A percentile compares a stretch with the other conserved stretches of the same genome.
Evolutionary conservation across 2,329 filamentous ascomycete species (phyloP).

Genomic region (Pseudophaeomoniella oleicola): DNA sequence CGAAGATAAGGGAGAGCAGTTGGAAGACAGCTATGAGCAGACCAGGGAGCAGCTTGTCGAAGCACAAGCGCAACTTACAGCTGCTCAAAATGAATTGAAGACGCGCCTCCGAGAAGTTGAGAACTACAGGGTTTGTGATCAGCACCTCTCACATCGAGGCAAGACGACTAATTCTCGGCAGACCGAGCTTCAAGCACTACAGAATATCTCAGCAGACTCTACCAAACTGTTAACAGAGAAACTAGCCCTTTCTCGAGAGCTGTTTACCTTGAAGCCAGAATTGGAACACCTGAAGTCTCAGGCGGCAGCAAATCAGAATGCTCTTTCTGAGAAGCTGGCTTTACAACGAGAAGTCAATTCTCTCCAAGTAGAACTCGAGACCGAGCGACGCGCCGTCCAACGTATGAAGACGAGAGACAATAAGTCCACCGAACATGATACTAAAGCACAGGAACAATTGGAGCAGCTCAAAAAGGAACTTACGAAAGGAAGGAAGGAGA

Average conservation of each 20-base stretch:
- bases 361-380: conserved; percentile 67
- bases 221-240: conserved; percentile 56
- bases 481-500: conserved; percentile 34
- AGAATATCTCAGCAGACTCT: conserved; percentile 52
- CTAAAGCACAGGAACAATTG: conserved; percentile 24
- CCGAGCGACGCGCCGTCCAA: conserved; percentile 57
- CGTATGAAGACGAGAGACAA: conserved; percentile 36
- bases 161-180: conserved; percentile 21
- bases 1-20: conserved; percentile 40
- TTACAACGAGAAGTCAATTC: conserved; percentile 65
- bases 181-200: conserved; percentile 58
- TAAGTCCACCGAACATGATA: conserved; percentile 31
- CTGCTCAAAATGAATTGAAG: conserved; percentile 36
- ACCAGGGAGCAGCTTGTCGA: conserved; percentile 22
- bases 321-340: conserved; percentile 64
- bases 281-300: conserved; percentile 48
- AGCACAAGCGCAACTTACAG: conserved; percentile 32
- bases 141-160: not conserved
- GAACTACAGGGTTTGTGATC: conserved; percentile 34
- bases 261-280: conserved; percentile 45
- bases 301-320: conserved; percentile 45
- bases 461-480: conserved; percentile 36
- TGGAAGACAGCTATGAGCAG: conserved; percentile 36
- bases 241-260: conserved; percentile 43
- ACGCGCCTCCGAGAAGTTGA: conserved; percentile 39